Conservation (phyloP, 1,284 basidiomycete species). For the Ustilago hordei region DNA sequence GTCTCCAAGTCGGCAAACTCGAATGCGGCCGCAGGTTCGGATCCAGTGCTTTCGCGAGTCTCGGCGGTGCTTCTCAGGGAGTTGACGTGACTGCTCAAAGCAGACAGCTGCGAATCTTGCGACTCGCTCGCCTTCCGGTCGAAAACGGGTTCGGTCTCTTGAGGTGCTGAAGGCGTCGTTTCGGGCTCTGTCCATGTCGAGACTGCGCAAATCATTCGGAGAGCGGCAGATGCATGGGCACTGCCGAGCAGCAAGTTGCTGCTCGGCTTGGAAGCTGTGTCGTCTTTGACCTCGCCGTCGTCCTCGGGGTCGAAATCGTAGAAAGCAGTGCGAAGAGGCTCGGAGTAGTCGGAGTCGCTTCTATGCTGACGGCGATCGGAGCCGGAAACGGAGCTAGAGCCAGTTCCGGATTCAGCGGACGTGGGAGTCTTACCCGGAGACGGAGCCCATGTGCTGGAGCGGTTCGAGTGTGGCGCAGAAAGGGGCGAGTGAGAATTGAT, state of each 20-base stretch:
- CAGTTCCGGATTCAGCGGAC: slow-evolving; percentile 6
- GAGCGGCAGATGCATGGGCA: not conserved
- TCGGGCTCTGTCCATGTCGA: not conserved
- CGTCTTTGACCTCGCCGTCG: not conserved
- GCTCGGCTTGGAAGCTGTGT: slow-evolving; percentile 6
- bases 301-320: slow-evolving; percentile 36
- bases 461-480: slow-evolving; percentile 19
- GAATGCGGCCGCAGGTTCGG: slow-evolving; percentile 21
- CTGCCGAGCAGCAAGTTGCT: not conserved
- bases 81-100: slow-evolving; percentile 16
- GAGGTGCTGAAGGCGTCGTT: not conserved
- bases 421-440: slow-evolving; percentile 4
- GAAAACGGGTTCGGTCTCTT: not conserved
- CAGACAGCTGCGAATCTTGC: slow-evolving; percentile 12
- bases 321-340: slow-evolving; percentile 34
- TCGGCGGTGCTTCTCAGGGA: slow-evolving; percentile 7
- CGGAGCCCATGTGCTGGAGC: not conserved
- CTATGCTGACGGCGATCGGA: not conserved
- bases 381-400: not conserved
- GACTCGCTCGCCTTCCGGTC: slow-evolving; percentile 17
- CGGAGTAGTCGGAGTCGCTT: slow-evolving; percentile 17
- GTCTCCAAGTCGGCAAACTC: slow-evolving; percentile 34
- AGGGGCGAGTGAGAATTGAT: slow-evolving; percentile 31
- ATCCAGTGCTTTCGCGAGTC: slow-evolving; percentile 21
- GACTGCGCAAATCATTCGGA: not conserved